Evolutionary conservation across 1,284 basidiomycete genomes (phyloP), one percentile per base, ranked within the genome.

Genomic region (Leccinum cinnamomeum): DNA sequence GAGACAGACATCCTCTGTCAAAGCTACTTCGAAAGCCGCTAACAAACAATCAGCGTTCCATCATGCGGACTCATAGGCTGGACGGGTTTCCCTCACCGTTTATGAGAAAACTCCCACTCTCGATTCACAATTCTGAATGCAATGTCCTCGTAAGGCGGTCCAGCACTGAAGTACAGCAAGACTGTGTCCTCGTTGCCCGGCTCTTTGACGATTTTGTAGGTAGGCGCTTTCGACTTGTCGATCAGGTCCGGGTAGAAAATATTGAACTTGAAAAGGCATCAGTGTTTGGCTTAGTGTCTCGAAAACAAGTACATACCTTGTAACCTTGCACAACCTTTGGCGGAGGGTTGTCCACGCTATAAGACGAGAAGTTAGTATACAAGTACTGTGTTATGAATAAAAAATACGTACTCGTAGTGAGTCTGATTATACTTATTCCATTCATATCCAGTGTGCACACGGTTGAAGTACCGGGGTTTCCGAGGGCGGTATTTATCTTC

Each of bases 361-460:
- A 28, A 59, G 54, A 69, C 67, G 64, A 68, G n/a, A 53, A 14
- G 60, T 66, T 37, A 64, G 63, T 23, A 53, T 41, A 39, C 33
- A 41, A 20, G 12, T 53, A n/a, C 51, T 12, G 57, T 56, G 37
- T 18, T 20, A 62, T 39, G 18, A 6, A 50, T 53, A n/a, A 55
- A 8, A 50, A 64, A 53, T 3, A 86, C 88, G 66, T 80, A 95
- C 94, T 98, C 96, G 75, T 98, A 98, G 78, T 98, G 95, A 5
- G 95, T 97, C 76, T 98, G 95, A 75, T 98, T 98, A 78, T 98
- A 98, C 81, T 97, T 97, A 81, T 97, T 99, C 97, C 97, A 99
- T 76, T 99, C 97, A 75, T 97, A 99, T n/a, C 97, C 97, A n/a
- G 97, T 99, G 73, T 98, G 95, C 37, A 99, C 97, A 63, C 97